These are phyloP conservation scores for Nitzschia sp. DNA, from an alignment of 108 stramenopile genomes.

Conservation along the genomic window DNA sequence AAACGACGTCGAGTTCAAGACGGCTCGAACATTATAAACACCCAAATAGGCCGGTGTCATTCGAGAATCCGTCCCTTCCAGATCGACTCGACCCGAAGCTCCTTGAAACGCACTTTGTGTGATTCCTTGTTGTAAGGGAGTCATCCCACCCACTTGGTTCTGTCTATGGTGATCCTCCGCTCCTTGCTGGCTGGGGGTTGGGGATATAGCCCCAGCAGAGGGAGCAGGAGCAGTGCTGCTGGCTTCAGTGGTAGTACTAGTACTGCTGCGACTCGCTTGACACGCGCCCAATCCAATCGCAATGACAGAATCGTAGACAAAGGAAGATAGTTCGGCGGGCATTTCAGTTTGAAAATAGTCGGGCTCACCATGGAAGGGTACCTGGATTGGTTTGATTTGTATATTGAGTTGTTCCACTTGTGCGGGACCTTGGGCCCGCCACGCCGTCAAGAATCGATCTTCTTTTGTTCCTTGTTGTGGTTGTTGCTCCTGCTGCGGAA, in stretches of 20 bases:
- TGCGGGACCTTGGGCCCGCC: neutral
- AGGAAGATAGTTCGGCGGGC: neutral
- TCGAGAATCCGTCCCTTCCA: too few species aligned
- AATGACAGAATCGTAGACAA: slow-evolving; percentile 6
- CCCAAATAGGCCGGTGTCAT: neutral
- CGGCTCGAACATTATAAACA: neutral
- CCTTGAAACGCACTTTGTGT: neutral
- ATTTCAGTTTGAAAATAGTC: slow-evolving; percentile 10
- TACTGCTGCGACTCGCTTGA: neutral
- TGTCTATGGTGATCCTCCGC: too few species aligned
- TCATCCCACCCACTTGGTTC: too few species aligned
- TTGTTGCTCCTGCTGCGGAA: too few species aligned
- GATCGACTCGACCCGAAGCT: neutral
- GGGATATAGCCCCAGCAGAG: too few species aligned
- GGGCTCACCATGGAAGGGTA: neutral
- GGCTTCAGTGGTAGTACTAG: neutral
- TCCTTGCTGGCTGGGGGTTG: too few species aligned
- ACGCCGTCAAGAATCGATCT: neutral
- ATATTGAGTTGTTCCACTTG: neutral
- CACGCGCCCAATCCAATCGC: neutral
- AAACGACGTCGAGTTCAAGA: neutral
- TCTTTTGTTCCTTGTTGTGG: neutral
- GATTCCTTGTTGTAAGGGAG: too few species aligned
- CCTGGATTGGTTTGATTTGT: neutral
- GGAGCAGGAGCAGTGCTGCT: neutral